Evolutionary conservation across 768 basidiomycete genomes (phyloP).

Genomic region (Hysterangium stoloniferum): DNA sequence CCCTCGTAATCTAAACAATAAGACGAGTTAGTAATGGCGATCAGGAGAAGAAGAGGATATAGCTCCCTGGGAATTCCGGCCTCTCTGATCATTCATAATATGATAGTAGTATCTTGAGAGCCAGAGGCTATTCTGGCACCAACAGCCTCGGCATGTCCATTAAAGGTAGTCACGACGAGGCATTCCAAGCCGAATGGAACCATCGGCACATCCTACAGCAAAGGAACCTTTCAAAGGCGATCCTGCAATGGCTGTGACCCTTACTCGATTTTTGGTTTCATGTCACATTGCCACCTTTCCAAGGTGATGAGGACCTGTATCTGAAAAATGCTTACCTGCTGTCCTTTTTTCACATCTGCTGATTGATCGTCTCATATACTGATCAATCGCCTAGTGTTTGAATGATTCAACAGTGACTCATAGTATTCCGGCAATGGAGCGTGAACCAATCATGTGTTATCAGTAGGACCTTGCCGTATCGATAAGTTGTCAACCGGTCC

Average conservation of each 20-base stretch:
- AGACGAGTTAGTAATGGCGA: background rate
- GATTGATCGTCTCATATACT: no score
- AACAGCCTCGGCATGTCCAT: conserved; percentile 91
- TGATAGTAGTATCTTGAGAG: conserved; percentile 92
- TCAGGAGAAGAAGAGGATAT: conserved; percentile 11
- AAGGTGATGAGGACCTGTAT: background rate
- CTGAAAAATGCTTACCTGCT: conserved; percentile 61
- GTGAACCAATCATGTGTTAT: no score
- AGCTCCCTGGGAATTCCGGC: conserved; percentile 86
- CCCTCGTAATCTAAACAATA: conserved; percentile 63
- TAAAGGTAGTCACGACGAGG: conserved; percentile 68
- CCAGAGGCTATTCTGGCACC: conserved; percentile 85
- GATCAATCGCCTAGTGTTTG: no score
- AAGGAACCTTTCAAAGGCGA: conserved; percentile 69
- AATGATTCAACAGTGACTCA: no score
- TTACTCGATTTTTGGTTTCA: conserved; percentile 84
- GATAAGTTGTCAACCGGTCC: no score
- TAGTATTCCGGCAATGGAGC: no score
- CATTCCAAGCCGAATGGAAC: conserved; percentile 90
- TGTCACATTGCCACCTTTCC: conserved; percentile 97
- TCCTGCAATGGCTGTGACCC: conserved; percentile 81
- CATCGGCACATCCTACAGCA: conserved; percentile 93
- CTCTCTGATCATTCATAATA: conserved; percentile 90
- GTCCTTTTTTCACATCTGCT: conserved; percentile 93
- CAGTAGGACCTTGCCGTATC: no score